Evolutionary conservation across 2,329 filamentous ascomycete genomes (phyloP).

Genomic region (Aureobasidium sp.): DNA sequence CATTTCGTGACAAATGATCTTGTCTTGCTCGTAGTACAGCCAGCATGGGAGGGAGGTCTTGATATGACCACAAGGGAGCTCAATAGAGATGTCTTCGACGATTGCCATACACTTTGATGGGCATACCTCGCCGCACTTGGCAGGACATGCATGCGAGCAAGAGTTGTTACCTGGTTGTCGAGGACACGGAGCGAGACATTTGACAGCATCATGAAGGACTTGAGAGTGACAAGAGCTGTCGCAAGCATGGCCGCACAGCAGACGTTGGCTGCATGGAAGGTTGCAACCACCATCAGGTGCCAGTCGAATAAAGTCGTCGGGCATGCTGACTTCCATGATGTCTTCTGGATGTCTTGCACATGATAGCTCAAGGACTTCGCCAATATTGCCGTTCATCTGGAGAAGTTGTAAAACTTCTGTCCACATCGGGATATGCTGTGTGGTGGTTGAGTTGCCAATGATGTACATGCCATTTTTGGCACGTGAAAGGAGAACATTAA

Average conservation of each 20-base stretch:
- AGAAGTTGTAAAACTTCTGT: constrained; percentile 50
- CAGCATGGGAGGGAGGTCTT: constrained; percentile 22
- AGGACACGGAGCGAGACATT: constrained; percentile 36
- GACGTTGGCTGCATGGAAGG: constrained; percentile 39
- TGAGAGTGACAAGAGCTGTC: constrained; percentile 39
- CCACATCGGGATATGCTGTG: constrained; percentile 56
- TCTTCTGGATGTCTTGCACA: constrained; percentile 56
- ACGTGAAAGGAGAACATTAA: constrained; percentile 62
- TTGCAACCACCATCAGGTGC: constrained; percentile 58
- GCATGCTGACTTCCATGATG: constrained; percentile 42
- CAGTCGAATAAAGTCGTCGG: constrained; percentile 51
- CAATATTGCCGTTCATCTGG: constrained; percentile 39
- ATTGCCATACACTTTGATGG: constrained; percentile 15
- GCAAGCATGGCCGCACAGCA: constrained; percentile 42
- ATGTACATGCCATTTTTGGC: constrained; percentile 66
- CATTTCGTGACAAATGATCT: constrained; percentile 42
- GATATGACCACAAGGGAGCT: constrained; percentile 27
- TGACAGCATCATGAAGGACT: constrained; percentile 34
- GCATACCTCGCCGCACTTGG: constrained; percentile 34
- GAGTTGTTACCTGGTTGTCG: constrained; percentile 24
- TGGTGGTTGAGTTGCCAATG: constrained; percentile 53
- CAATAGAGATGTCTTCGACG: constrained; percentile 24
- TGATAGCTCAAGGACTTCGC: constrained; percentile 44
- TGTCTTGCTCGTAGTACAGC: constrained; percentile 35
- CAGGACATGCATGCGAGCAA: constrained; percentile 38